These are phyloP conservation scores for Fusarium circinatum DNA, from an alignment of 2,329 filamentous ascomycete species.

Conservation along the genomic window DNA sequence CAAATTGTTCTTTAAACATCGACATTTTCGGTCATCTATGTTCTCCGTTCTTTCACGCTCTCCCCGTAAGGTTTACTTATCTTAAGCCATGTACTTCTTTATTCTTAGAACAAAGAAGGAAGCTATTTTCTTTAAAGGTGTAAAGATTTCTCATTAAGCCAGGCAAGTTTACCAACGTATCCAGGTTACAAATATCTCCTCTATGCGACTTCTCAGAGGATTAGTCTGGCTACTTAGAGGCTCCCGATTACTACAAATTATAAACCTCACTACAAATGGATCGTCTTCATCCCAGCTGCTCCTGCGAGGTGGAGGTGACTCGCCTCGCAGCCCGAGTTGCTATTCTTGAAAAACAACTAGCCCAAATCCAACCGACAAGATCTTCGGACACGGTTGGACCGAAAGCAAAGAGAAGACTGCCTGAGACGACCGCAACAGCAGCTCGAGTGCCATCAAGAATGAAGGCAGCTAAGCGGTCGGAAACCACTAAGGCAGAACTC, in stretches of 20 bases:
- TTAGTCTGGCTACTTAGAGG: neutral
- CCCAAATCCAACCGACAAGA: fast-evolving
- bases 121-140: fast-evolving
- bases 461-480: neutral
- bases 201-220: neutral
- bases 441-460: too few species aligned
- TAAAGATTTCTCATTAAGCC: fast-evolving
- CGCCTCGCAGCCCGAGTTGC: neutral
- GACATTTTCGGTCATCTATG: fast-evolving
- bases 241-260: neutral
- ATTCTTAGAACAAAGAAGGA: neutral
- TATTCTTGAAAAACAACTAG: neutral
- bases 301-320: fast-evolving
- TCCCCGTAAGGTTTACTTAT: neutral
- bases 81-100: fast-evolving
- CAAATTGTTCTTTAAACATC: too few species aligned
- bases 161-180: too few species aligned
- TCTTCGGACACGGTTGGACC: fast-evolving
- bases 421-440: too few species aligned
- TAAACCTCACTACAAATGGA: neutral
- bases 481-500: neutral
- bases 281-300: fast-evolving
- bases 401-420: too few species aligned
- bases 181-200: fast-evolving
- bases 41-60: neutral